Evolutionary conservation across 345 rosid genomes (phyloP).

Genomic region (Brassica cretica): DNA sequence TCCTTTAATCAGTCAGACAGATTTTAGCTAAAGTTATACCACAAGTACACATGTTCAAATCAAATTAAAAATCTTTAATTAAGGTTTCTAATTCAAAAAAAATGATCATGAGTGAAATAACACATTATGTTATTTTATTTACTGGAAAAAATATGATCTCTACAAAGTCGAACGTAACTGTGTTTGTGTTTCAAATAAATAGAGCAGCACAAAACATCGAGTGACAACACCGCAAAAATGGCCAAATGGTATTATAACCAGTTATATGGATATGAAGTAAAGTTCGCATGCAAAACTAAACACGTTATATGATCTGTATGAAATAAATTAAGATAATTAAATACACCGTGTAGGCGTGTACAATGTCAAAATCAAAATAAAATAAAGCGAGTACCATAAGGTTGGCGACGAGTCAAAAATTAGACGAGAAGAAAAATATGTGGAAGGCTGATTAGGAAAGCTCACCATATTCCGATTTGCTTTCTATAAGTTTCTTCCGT

Average conservation of each 20-base stretch:
- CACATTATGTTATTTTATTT: background rate
- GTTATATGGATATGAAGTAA: background rate
- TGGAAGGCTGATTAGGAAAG: constrained; percentile 32
- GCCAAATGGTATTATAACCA: background rate
- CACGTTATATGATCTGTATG: background rate
- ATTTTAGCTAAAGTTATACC: background rate
- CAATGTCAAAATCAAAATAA: background rate
- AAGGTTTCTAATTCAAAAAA: background rate
- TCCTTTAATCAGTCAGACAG: background rate
- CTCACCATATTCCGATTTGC: constrained; percentile 32
- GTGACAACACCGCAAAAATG: background rate
- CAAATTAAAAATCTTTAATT: too few relatives aligned
- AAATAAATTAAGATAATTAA: background rate
- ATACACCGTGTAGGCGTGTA: background rate
- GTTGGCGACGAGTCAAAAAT: constrained; percentile 32
- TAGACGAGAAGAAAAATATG: constrained; percentile 14
- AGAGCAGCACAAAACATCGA: background rate
- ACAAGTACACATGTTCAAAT: background rate
- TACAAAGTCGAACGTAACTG: background rate
- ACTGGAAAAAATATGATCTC: background rate
- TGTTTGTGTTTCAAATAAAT: background rate
- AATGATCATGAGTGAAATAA: background rate
- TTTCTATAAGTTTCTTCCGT: constrained; percentile 26
- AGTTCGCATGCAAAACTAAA: background rate
- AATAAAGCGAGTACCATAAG: constrained; percentile 10